A percentile compares a stretch with the other conserved stretches of the same genome.
phyloP scores from a whole-genome alignment of 192 early-diverging fungal species.

The Gryganskiella cystojenkinii region DNA sequence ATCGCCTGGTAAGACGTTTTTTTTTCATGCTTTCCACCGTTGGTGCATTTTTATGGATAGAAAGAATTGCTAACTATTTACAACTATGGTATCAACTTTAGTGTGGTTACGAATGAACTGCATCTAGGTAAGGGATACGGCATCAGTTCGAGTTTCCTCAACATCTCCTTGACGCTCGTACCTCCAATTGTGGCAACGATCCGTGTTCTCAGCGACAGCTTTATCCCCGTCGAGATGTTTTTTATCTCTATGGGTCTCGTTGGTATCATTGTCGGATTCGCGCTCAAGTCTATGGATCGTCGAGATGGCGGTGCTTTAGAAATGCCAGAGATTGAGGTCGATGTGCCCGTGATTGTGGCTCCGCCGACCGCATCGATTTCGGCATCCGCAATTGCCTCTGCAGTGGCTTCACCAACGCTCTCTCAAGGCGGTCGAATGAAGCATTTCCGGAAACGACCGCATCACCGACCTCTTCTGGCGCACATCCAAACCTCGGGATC shows the following conservation, averaged over 20 bases:
- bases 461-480: conserved; percentile 1
- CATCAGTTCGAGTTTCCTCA: conserved; percentile 67
- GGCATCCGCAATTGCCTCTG: background rate
- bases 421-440: conserved; percentile 8
- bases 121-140: conserved; percentile 79
- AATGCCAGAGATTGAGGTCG: conserved; percentile 36
- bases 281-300: conserved; percentile 23
- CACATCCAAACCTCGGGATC: background rate
- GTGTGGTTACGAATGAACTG: conserved; percentile 60
- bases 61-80: background rate
- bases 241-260: conserved; percentile 38
- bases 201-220: conserved; percentile 42
- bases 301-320: conserved; percentile 35
- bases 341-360: conserved; percentile 40
- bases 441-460: background rate
- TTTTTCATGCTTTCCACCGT: background rate
- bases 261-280: conserved; percentile 41
- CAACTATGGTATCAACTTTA: background rate
- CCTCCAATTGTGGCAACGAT: conserved; percentile 71
- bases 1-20: conserved; percentile 59
- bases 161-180: conserved; percentile 63
- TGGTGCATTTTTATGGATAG: background rate
- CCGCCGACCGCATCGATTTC: background rate
- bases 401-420: conserved; percentile 8
- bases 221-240: conserved; percentile 49